Evolutionary conservation across 2,329 filamentous ascomycete species (phyloP).

Genomic region (Aureobasidium vineae): DNA sequence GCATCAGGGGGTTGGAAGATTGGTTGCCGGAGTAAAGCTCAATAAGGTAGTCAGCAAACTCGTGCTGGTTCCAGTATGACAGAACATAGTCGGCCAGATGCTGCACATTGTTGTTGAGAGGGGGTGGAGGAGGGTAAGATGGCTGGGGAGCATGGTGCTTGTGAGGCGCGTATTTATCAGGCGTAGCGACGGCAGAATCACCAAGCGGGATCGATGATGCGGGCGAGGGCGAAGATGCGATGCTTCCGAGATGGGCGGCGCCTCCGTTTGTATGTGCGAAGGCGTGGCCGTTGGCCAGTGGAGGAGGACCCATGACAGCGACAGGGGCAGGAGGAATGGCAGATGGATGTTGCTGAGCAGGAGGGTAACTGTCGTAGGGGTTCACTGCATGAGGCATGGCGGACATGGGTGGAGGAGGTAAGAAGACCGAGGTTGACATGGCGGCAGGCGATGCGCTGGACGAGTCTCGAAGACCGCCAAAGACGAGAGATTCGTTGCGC

Average conservation of each 20-base stretch:
- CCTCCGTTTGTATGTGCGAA: slow-evolving; percentile 2
- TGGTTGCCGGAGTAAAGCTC: slow-evolving; percentile 19
- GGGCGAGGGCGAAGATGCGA: slow-evolving; percentile 14
- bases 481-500: slow-evolving; percentile 34
- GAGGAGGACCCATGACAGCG: slow-evolving; percentile 2
- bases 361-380: not conserved
- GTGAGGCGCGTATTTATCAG: not conserved
- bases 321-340: not conserved
- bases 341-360: not conserved
- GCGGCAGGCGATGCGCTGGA: slow-evolving; percentile 37
- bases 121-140: slow-evolving; percentile 34
- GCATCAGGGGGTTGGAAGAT: not conserved
- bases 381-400: not conserved
- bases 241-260: not conserved
- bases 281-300: slow-evolving; percentile 5
- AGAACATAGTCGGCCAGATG: slow-evolving; percentile 26
- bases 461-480: slow-evolving; percentile 38
- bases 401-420: slow-evolving; percentile 6
- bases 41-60: slow-evolving; percentile 29
- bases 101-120: slow-evolving; percentile 7
- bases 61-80: slow-evolving; percentile 24
- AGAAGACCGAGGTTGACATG: not conserved
- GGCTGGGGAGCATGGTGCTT: slow-evolving; percentile 31
- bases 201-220: slow-evolving; percentile 4
- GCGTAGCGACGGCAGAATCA: slow-evolving; percentile 13